These are phyloP conservation scores for Solanum ossicruentum DNA, from an alignment of 257 asterid species.

Conservation along the genomic window DNA sequence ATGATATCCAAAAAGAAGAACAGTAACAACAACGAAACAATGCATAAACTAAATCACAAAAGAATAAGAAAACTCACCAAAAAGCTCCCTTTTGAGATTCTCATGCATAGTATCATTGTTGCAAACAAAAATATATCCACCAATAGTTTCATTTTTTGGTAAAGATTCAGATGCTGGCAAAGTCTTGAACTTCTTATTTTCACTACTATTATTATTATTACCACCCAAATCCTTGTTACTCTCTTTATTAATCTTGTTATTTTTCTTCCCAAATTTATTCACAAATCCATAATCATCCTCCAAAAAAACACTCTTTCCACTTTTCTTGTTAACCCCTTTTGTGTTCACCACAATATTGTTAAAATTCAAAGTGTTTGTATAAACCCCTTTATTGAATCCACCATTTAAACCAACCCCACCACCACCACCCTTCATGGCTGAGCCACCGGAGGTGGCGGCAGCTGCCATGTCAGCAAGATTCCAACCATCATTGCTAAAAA, in stretches of 20 bases:
- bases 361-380: slow-evolving; percentile 36
- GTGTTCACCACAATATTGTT: not conserved
- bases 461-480: slow-evolving; percentile 22
- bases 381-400: slow-evolving; percentile 79
- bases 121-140: slow-evolving; percentile 96
- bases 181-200: slow-evolving; percentile 79
- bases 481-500: slow-evolving; percentile 35
- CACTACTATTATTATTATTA: slow-evolving; percentile 37
- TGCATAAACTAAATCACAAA: not conserved
- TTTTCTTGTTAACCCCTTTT: slow-evolving; percentile 29
- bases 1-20: not conserved
- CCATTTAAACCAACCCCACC: slow-evolving; percentile 57
- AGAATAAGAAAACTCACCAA: slow-evolving; percentile 36
- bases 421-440: slow-evolving; percentile 8
- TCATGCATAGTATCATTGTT: slow-evolving; percentile 98
- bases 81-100: slow-evolving; percentile 84
- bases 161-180: slow-evolving; percentile 81
- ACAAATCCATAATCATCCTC: slow-evolving; percentile 26
- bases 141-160: slow-evolving; percentile 86
- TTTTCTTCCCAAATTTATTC: slow-evolving; percentile 52
- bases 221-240: slow-evolving; percentile 21
- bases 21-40: not conserved
- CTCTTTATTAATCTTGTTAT: slow-evolving; percentile 18
- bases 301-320: slow-evolving; percentile 14
- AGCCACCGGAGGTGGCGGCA: slow-evolving; percentile 2